Evolutionary conservation across 768 basidiomycete species (phyloP).

Genomic region (Leccinum truebloodii): DNA sequence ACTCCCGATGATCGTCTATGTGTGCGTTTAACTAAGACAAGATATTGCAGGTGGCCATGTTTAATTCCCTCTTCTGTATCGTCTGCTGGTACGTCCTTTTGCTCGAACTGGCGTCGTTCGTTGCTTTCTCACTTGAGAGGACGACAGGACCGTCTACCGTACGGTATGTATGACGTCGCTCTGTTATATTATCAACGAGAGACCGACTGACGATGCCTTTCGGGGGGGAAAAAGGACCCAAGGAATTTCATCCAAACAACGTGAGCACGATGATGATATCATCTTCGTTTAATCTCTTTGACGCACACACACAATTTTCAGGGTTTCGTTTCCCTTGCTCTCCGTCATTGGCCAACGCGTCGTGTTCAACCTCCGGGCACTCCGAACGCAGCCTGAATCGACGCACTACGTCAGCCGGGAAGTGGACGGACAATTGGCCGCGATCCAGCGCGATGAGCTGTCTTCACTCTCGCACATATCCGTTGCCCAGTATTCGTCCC

Average conservation of each 20-base stretch:
- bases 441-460: neutral
- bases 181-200: neutral
- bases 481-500: neutral
- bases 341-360: slow-evolving; percentile 25
- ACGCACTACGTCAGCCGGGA: slow-evolving; percentile 16
- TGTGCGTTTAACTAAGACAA: neutral
- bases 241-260: slow-evolving; percentile 9
- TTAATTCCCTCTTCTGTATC: slow-evolving; percentile 10
- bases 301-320: slow-evolving; percentile 1
- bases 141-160: slow-evolving; percentile 10
- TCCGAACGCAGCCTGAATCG: slow-evolving; percentile 2
- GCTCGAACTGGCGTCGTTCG: neutral
- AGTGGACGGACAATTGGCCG: slow-evolving; percentile 14
- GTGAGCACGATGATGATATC: slow-evolving; percentile 8
- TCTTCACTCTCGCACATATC: neutral
- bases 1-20: neutral
- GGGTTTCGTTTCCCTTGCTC: slow-evolving; percentile 9
- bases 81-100: slow-evolving; percentile 16
- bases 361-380: slow-evolving; percentile 22
- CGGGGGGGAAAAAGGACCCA: slow-evolving; percentile 10
- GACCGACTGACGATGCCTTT: neutral
- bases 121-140: neutral
- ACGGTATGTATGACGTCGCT: slow-evolving; percentile 6
- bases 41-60: slow-evolving; percentile 6
- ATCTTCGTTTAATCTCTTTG: neutral